Percentiles rank a stretch among this genome's conserved stretches.
phyloP scores from a whole-genome alignment of 495 filamentous ascomycete species.

The Tuber indicum region DNA sequence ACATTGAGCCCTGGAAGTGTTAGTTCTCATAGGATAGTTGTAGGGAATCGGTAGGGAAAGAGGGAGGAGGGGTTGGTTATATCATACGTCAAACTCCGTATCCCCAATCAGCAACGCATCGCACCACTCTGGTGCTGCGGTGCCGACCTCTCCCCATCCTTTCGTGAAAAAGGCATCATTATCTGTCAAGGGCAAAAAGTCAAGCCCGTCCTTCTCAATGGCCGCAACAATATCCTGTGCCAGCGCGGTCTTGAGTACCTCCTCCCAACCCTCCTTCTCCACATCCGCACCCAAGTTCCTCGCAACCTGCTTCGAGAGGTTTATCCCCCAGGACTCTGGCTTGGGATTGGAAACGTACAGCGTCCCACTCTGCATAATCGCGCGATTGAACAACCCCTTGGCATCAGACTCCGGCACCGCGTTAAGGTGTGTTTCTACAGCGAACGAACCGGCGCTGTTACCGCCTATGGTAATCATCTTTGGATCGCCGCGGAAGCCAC shows the following conservation, averaged over 20 bases:
- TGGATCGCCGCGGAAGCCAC: conserved; percentile 61
- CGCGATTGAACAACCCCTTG: conserved; percentile 11
- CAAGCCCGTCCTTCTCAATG: conserved; percentile 2
- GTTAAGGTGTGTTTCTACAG: conserved; percentile 9
- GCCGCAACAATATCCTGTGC: background rate
- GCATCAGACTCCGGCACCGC: conserved; percentile 8
- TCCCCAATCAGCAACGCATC: background rate
- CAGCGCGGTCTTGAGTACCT: background rate
- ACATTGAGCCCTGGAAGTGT: background rate
- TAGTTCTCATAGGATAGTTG: background rate
- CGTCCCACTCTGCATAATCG: conserved; percentile 19
- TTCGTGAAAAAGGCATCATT: background rate
- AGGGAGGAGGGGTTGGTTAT: background rate
- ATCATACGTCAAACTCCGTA: background rate
- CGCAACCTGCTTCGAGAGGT: background rate
- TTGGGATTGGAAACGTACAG: background rate
- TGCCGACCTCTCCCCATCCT: background rate
- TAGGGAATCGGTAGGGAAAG: background rate
- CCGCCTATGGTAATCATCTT: conserved; percentile 59
- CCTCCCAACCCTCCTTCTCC: conserved; percentile 3
- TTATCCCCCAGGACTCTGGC: background rate
- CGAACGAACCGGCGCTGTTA: conserved; percentile 39
- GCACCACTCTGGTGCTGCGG: background rate
- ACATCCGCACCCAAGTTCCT: background rate
- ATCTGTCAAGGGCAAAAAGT: background rate